Evolutionary conservation across 1,139 yeast genomes (phyloP), one percentile per base, ranked within the genome.

Genomic region (Hyphopichia khmerensis): DNA sequence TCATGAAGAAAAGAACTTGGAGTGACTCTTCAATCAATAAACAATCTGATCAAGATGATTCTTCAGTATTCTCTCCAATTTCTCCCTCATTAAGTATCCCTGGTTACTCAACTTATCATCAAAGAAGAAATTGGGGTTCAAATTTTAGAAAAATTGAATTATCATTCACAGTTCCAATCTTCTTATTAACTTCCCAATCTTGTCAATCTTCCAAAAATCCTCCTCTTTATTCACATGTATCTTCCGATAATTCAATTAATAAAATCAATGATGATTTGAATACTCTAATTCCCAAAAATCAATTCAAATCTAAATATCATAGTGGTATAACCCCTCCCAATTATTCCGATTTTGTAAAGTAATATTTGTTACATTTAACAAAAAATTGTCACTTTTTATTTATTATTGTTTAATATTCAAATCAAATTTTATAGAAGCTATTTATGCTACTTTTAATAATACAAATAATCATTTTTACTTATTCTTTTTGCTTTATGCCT

Each of bases 151-250:
- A 41, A 33, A 48, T 49, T 5, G 57, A 52, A 26, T 43, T 53
- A n/a, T 48, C 54, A 2, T 52, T 50, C 39, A 38, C 53, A 6
- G 36, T 48, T 4, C 54, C 57, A 4, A 44, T 53, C n/a, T 40
- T 44, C 10, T 37, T 53, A 11, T 41, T 53, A 13, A 39, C 46
- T 30, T 37, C 47, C 11, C 48, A 44, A 35, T 44, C 56, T 8
- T 21, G 36, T 14, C 40, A 45, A n/a, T 52, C 49, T 15, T 41
- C 50, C 6, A 35, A 31, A 6, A 44, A 48, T 8, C 54, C 53
- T 5, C 56, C 56, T 8, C 21, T 38, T 3, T 52, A 52, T 35
- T 37, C 50, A 7, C 33, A 42, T 24, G 33, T 27, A 11, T 33
- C 38, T n/a, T 15, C 35, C 13, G 29, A 29, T 18, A 11, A 14